Base-by-base conservation (phyloP, 1,284 basidiomycete species). In the Lentinula novae-zelandiae region DNA sequence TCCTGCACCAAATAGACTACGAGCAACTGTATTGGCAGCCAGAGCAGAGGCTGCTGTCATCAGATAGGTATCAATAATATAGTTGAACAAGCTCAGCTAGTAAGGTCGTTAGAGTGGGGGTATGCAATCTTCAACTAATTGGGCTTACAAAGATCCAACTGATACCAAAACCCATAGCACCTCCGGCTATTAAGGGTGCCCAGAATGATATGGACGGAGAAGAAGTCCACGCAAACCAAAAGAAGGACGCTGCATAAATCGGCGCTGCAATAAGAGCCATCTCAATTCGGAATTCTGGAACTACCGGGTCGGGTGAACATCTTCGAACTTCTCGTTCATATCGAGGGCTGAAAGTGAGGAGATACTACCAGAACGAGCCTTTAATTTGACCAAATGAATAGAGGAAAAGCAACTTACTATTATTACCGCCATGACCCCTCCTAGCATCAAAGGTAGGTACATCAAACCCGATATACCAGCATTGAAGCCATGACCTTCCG, bases 221-320 rank as follows among this genome's bases (percentile, higher is more conserved):
- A 60, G 53, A 56, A 44, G 59, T 39, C 36, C 54, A 55, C 70
- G 79, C 85, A 67, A 90, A 84, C 86, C 85, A 85, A 73, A 90
- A 90, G 70, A 87, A 85, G 0, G 84, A 80, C 33, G 79, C 63
- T 5, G 84, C 74, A 58, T 87, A 80, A 5, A 85, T 66, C 0
- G 86, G 86, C 0, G 81, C 82, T 2, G 81, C 83, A 57, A 82
- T 68, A 66, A 86, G 73, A 0, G 79, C 77, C 51, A 83, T 78
- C 33, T 80, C 78, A 15, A 92, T 74, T 20, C 88, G 79, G 63
- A 50, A 82, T 71, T 92, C 89, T 0, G 90, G 89, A 1, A 86
- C 82, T 2, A 84, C 89, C 7, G 81, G 80, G 34, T 76, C 67
- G 5, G 84, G 84, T 3, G 80, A 77, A 64, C 75, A 77, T 64